Percentiles rank a stretch among this genome's conserved stretches.
These are phyloP conservation scores for Aspergillus sp. DNA, from an alignment of 2,329 filamentous ascomycete species.

Conservation along the genomic window DNA sequence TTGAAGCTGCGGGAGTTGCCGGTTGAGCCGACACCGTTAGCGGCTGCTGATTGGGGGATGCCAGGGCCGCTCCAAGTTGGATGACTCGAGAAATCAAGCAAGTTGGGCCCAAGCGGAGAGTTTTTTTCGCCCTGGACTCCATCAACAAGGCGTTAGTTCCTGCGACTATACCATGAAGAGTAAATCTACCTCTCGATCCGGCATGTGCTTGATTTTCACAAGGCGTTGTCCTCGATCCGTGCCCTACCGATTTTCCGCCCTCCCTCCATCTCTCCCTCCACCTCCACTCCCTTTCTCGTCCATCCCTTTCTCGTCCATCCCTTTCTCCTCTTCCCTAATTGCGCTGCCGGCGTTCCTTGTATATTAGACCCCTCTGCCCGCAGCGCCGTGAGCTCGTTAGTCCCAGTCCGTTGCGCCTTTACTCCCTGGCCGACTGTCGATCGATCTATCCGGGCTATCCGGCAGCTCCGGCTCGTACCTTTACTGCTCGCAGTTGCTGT, in stretches of 20 bases:
- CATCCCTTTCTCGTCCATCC: conserved; percentile 8
- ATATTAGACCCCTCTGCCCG: neutral
- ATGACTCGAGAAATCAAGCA: neutral
- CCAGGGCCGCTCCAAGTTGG: neutral
- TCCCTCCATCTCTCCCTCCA: neutral
- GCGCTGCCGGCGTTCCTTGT: neutral
- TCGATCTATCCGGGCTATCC: neutral
- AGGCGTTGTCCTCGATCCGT: conserved; percentile 15
- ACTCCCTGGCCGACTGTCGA: neutral
- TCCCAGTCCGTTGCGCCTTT: neutral
- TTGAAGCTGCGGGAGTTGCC: neutral
- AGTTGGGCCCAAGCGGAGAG: neutral
- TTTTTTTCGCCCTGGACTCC: neutral
- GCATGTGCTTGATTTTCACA: conserved; percentile 8
- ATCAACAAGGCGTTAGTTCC: conserved; percentile 4
- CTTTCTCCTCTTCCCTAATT: conserved; percentile 5
- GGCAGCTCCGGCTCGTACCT: neutral
- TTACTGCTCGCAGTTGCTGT: neutral
- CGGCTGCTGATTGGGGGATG: neutral
- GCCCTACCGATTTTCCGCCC: conserved; percentile 14
- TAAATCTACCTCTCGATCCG: neutral
- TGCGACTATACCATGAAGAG: conserved; percentile 14
- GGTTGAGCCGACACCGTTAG: neutral
- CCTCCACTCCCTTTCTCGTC: conserved; percentile 2
- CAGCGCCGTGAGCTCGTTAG: neutral